phyloP scores from a whole-genome alignment of 495 filamentous ascomycete genomes.

The Sordaria brevicollis region DNA sequence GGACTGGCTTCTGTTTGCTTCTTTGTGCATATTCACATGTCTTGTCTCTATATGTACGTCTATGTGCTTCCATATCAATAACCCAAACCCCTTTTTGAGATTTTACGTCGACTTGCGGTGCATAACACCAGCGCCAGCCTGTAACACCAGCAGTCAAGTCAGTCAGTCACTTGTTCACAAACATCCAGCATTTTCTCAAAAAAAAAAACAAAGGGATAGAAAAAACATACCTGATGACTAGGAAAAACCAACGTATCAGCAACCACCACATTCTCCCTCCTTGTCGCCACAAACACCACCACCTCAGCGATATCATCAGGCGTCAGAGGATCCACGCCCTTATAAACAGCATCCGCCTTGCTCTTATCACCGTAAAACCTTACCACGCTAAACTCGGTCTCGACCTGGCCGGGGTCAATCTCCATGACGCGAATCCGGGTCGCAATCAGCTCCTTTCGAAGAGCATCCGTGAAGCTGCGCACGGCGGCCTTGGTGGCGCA shows the following conservation, averaged over 20 bases:
- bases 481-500: slow-evolving; percentile 95
- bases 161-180: background rate
- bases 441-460: slow-evolving; percentile 81
- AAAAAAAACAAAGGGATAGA: background rate
- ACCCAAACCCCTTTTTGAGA: background rate
- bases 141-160: background rate
- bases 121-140: slow-evolving; percentile 27
- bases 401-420: slow-evolving; percentile 92
- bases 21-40: background rate
- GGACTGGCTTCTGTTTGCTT: background rate
- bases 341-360: slow-evolving; percentile 94
- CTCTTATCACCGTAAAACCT: slow-evolving; percentile 85
- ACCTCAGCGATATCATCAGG: slow-evolving; percentile 94
- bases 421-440: slow-evolving; percentile 83
- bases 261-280: slow-evolving; percentile 89
- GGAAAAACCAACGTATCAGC: slow-evolving; percentile 89
- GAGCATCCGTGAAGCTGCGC: slow-evolving; percentile 75
- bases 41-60: background rate
- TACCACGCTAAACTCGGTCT: slow-evolving; percentile 95
- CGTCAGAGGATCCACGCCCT: slow-evolving; percentile 84
- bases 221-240: slow-evolving; percentile 60
- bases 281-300: slow-evolving; percentile 78
- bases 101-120: slow-evolving; percentile 20
- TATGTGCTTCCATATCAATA: background rate
- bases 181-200: background rate